Conservation (phyloP, 768 basidiomycete species). For the Pulveroboletus frians region DNA sequence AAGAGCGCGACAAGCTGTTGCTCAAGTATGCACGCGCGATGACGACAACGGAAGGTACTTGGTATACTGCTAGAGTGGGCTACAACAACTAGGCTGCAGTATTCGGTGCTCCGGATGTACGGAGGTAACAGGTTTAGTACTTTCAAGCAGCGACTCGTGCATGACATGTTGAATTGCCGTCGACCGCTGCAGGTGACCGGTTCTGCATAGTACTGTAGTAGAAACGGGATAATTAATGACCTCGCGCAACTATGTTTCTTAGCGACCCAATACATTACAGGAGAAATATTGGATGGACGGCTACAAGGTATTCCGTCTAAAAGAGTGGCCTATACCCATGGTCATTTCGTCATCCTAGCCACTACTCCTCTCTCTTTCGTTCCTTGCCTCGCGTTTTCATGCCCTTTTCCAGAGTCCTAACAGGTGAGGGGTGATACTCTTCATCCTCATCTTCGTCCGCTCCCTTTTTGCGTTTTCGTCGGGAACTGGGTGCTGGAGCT, state of each 20-base stretch:
- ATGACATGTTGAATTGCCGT: neutral
- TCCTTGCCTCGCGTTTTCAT: slow-evolving; percentile 39
- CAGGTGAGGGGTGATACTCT: slow-evolving; percentile 41
- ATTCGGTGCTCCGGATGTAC: neutral
- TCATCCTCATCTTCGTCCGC: slow-evolving; percentile 39
- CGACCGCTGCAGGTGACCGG: neutral
- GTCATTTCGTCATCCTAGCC: neutral
- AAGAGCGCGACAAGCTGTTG: slow-evolving; percentile 83
- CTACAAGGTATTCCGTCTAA: neutral
- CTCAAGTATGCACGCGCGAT: slow-evolving; percentile 81
- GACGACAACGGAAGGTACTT: slow-evolving; percentile 60
- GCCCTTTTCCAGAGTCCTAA: slow-evolving; percentile 35
- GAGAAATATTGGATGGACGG: neutral
- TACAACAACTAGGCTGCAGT: slow-evolving; percentile 40
- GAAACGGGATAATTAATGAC: neutral
- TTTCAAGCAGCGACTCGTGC: neutral
- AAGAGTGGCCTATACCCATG: neutral
- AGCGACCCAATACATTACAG: neutral
- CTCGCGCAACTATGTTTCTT: neutral
- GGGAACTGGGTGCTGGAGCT: slow-evolving; percentile 11
- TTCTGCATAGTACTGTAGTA: neutral
- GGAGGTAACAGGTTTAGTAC: neutral
- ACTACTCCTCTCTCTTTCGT: slow-evolving; percentile 18
- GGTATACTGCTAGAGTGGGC: slow-evolving; percentile 70
- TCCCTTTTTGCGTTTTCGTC: slow-evolving; percentile 29